Conservation (phyloP, 139 green algal genomes). For the Volvox africanus region DNA sequence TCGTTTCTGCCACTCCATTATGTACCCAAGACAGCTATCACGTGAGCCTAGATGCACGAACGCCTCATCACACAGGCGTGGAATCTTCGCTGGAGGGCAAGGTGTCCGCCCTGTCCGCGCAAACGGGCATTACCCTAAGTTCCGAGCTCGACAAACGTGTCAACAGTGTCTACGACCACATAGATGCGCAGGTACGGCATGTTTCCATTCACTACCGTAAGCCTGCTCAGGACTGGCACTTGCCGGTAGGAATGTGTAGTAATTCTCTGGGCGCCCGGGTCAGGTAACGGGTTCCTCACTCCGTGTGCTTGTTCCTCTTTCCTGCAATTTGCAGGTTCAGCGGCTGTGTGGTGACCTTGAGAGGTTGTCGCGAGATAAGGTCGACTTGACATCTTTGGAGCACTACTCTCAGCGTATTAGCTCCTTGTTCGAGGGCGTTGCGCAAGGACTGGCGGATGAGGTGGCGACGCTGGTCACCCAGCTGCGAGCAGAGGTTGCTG, state of each 20-base stretch:
- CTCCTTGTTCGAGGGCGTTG: slow-evolving; percentile 39
- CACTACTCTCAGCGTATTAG: slow-evolving; percentile 52
- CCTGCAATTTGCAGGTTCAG: slow-evolving; percentile 36
- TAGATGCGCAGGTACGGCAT: slow-evolving; percentile 52
- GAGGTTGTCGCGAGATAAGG: slow-evolving; percentile 55
- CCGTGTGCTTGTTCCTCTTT: too few species aligned
- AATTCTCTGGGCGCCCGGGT: too few species aligned
- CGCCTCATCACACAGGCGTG: slow-evolving; percentile 25
- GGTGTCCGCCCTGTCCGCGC: slow-evolving; percentile 7
- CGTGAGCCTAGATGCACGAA: too few species aligned
- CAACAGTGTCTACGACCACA: slow-evolving; percentile 54
- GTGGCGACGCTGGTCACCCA: slow-evolving; percentile 34
- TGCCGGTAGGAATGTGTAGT: too few species aligned
- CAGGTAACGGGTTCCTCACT: too few species aligned
- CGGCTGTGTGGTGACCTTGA: slow-evolving; percentile 50
- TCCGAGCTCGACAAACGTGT: slow-evolving; percentile 61
- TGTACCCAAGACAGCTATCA: too few species aligned
- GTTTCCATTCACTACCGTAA: too few species aligned
- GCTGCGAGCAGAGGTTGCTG: slow-evolving; percentile 33
- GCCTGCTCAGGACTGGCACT: too few species aligned
- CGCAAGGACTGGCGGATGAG: slow-evolving; percentile 42
- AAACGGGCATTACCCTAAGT: slow-evolving; percentile 31
- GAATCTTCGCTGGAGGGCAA: slow-evolving; percentile 52
- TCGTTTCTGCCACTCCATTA: too few species aligned
- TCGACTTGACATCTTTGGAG: slow-evolving; percentile 56